These are phyloP conservation scores for Kazachstania sp. DNA, from an alignment of 1,139 yeast species.

Conservation along the genomic window DNA sequence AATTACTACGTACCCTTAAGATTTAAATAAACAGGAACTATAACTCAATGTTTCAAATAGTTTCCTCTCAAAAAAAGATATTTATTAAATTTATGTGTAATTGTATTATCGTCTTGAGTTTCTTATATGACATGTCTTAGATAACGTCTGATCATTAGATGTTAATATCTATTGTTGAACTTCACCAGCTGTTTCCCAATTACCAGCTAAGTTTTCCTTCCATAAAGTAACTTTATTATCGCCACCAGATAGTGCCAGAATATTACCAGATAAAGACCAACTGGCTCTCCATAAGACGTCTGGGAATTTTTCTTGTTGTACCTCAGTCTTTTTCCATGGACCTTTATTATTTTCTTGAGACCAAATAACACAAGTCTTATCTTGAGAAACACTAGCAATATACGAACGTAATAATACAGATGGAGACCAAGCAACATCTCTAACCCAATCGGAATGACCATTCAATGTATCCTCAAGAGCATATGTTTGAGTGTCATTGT, in stretches of 20 bases:
- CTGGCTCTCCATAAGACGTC: constrained; percentile 98
- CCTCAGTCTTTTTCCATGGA: constrained; percentile 70
- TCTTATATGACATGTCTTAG: neutral
- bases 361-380: constrained; percentile 91
- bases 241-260: constrained; percentile 92
- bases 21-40: too few relatives aligned
- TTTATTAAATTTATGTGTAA: too few relatives aligned
- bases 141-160: neutral
- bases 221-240: constrained; percentile 92
- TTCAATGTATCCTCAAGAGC: constrained; percentile 66
- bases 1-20: too few relatives aligned
- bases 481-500: constrained; percentile 49
- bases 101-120: too few relatives aligned
- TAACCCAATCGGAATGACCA: constrained; percentile 96
- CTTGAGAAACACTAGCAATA: constrained; percentile 98
- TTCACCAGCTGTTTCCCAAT: constrained; percentile 95
- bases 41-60: too few relatives aligned
- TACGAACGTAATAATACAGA: constrained; percentile 77
- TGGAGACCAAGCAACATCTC: constrained; percentile 98
- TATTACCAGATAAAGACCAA: constrained; percentile 94
- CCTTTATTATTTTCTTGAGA: constrained; percentile 60
- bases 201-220: constrained; percentile 90
- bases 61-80: too few relatives aligned
- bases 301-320: constrained; percentile 77
- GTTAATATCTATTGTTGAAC: constrained; percentile 57